Conservation (phyloP, 1,284 basidiomycete species). For the Ganoderma boninense region DNA sequence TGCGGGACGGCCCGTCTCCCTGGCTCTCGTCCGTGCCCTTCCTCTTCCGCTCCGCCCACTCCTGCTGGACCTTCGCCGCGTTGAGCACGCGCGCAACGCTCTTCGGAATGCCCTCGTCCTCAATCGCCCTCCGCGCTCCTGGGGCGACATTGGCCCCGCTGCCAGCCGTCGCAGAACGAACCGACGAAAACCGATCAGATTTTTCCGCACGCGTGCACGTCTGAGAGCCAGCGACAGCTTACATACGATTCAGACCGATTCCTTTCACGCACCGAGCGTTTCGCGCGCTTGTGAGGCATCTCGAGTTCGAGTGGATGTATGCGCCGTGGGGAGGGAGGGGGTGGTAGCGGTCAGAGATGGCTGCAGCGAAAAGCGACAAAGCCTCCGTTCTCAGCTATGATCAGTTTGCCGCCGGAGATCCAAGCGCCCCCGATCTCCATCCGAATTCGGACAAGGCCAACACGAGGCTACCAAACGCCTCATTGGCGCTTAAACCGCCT, state of each 20-base stretch:
- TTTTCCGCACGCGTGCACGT: not conserved
- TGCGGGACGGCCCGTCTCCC: conserved; percentile 42
- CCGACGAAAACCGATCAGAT: not conserved
- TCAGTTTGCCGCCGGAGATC: not conserved
- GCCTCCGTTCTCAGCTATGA: not conserved
- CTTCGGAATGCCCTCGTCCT: conserved; percentile 70
- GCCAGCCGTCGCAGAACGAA: conserved; percentile 6
- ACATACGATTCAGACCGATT: conserved; percentile 49
- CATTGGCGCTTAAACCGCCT: not conserved
- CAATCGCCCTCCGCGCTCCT: conserved; percentile 32
- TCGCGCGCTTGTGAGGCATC: conserved; percentile 75
- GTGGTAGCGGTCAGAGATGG: not conserved
- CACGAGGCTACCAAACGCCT: conserved; percentile 1
- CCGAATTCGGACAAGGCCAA: not conserved
- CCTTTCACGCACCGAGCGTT: conserved; percentile 55
- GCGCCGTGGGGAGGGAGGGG: not conserved
- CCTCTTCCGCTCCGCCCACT: conserved; percentile 61
- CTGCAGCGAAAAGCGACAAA: not conserved
- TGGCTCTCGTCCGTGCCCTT: conserved; percentile 45
- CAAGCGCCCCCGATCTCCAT: not conserved
- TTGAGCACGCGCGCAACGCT: conserved; percentile 69
- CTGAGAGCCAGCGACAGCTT: conserved; percentile 25
- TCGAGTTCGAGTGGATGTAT: not conserved
- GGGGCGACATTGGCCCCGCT: conserved; percentile 54
- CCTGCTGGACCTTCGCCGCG: conserved; percentile 62